Conservation (phyloP, 2,329 filamentous ascomycete genomes). For the Aphanoascus verrucosus region DNA sequence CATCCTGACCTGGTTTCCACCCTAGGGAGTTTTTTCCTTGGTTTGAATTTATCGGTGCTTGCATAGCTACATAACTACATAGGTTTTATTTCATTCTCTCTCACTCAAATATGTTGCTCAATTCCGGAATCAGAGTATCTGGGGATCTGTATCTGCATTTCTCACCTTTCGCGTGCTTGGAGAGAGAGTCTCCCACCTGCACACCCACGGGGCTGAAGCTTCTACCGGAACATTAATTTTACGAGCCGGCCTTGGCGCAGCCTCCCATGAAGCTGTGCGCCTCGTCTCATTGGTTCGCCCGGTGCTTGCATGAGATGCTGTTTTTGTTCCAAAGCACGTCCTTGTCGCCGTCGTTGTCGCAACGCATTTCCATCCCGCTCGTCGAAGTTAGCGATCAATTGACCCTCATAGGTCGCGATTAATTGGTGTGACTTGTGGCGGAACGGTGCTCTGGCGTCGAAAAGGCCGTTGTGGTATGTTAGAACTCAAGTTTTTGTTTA, state of each 20-base stretch:
- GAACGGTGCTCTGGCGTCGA: neutral
- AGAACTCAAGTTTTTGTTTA: neutral
- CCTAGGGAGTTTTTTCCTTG: neutral
- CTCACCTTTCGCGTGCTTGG: too few species aligned
- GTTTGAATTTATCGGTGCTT: neutral
- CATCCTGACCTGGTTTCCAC: constrained; percentile 1
- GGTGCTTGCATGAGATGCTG: neutral
- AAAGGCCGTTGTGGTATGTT: neutral
- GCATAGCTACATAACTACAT: constrained; percentile 6
- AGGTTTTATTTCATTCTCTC: neutral
- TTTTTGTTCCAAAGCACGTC: neutral
- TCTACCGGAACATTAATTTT: too few species aligned
- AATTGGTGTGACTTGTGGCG: neutral
- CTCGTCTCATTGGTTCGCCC: too few species aligned
- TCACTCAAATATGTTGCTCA: neutral
- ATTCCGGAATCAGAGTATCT: neutral
- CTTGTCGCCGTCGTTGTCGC: neutral
- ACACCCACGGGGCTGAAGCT: too few species aligned
- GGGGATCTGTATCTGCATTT: too few species aligned
- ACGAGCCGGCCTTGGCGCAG: too few species aligned
- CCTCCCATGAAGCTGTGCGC: too few species aligned
- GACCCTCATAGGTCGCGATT: neutral
- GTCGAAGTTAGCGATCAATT: neutral
- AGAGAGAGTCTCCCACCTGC: too few species aligned
- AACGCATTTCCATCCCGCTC: neutral